phyloP scores from a whole-genome alignment of 179 eudicot species.

The Actinidia polygama region DNA sequence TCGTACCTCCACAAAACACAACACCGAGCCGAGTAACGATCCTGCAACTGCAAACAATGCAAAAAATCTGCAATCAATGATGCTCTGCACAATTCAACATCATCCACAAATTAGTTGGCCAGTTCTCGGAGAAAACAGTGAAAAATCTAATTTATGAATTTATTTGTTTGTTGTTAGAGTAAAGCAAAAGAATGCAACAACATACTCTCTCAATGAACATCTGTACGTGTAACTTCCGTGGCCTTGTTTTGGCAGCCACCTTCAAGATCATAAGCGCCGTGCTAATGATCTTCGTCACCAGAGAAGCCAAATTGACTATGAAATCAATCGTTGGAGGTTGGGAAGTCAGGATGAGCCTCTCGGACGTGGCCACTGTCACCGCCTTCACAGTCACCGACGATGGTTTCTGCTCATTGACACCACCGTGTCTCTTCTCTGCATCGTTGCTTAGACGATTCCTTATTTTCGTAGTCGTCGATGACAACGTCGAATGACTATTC shows the following conservation, averaged over 20 bases:
- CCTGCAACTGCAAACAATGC: constrained; percentile 63
- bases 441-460: neutral
- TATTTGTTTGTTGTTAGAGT: too few species aligned
- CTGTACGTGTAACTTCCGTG: constrained; percentile 17
- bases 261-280: constrained; percentile 17
- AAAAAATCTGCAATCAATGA: constrained; percentile 67
- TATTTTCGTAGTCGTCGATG: neutral
- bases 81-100: constrained; percentile 34
- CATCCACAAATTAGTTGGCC: neutral
- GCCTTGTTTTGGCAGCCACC: constrained; percentile 10
- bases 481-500: neutral
- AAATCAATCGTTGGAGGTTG: neutral
- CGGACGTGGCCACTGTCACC: neutral
- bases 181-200: neutral
- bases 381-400: neutral
- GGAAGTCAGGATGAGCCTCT: neutral
- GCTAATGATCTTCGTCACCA: constrained; percentile 5
- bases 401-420: constrained; percentile 3
- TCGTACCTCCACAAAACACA: constrained; percentile 47
- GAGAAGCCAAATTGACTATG: constrained; percentile 8
- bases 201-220: constrained; percentile 32
- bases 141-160: too few species aligned
- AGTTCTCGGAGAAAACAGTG: too few species aligned
- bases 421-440: constrained; percentile 5
- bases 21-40: constrained; percentile 60